phyloP scores from a whole-genome alignment of 768 basidiomycete genomes.

The Boletus barrowsii region DNA sequence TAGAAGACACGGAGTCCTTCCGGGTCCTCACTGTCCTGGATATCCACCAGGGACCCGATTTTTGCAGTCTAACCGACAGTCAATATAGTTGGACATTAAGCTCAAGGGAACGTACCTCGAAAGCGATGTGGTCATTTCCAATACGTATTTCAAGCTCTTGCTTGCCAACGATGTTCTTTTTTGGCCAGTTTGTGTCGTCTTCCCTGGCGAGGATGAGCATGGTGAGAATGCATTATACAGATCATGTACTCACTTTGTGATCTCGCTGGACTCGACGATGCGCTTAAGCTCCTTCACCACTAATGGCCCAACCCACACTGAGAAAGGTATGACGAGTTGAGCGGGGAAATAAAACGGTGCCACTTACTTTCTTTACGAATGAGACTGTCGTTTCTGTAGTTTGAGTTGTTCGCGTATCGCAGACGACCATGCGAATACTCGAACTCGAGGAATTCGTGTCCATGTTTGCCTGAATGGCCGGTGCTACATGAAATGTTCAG shows the following conservation, averaged over 20 bases:
- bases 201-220: conserved; percentile 56
- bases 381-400: conserved; percentile 95
- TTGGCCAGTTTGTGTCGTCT: conserved; percentile 98
- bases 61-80: conserved; percentile 79
- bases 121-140: conserved; percentile 94
- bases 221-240: background rate
- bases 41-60: conserved; percentile 95
- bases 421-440: conserved; percentile 96
- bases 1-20: conserved; percentile 98
- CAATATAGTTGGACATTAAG: background rate
- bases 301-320: conserved; percentile 93
- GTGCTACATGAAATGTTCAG: conserved; percentile 38
- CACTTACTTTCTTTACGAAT: conserved; percentile 97
- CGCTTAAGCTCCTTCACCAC: conserved; percentile 94
- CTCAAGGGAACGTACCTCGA: conserved; percentile 62
- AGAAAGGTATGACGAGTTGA: background rate
- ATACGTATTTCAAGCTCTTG: conserved; percentile 96
- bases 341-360: background rate
- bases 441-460: conserved; percentile 97
- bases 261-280: conserved; percentile 90
- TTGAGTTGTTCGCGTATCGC: conserved; percentile 98
- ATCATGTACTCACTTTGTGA: conserved; percentile 66
- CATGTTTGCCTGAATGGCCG: conserved; percentile 98
- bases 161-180: conserved; percentile 98
- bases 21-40: conserved; percentile 95